Percentiles rank a stretch among this genome's conserved stretches.
phyloP scores from a whole-genome alignment of 768 basidiomycete genomes.

The Tubosaeta brunneosetosa region DNA sequence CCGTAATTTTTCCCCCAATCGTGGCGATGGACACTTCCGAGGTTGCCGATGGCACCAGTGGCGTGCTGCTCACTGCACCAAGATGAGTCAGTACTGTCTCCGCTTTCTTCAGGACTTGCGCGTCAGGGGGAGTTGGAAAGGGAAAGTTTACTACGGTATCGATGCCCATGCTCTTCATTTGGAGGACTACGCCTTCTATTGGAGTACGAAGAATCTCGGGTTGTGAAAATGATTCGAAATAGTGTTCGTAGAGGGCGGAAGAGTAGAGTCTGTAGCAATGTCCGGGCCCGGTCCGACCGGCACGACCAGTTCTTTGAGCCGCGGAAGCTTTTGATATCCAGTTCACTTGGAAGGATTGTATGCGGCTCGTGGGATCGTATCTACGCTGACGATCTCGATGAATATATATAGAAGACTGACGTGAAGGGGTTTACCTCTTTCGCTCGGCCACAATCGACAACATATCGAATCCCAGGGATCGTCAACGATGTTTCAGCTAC shows the following conservation, averaged over 20 bases:
- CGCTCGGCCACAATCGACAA: conserved; percentile 93
- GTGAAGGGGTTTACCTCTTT: conserved; percentile 64
- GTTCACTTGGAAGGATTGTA: conserved; percentile 87
- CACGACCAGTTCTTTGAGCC: conserved; percentile 90
- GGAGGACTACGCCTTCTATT: conserved; percentile 92
- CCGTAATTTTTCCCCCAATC: conserved; percentile 68
- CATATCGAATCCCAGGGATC: conserved; percentile 95
- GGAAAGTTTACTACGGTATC: conserved; percentile 96
- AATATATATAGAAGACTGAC: neutral
- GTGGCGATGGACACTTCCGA: conserved; percentile 17
- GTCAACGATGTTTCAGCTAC: conserved; percentile 96
- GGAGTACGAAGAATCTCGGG: conserved; percentile 96
- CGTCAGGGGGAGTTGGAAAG: conserved; percentile 94
- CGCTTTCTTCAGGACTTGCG: conserved; percentile 66
- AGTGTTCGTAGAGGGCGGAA: conserved; percentile 88
- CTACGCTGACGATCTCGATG: conserved; percentile 50
- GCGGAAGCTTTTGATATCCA: conserved; percentile 98
- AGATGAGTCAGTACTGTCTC: conserved; percentile 77
- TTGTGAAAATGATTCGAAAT: conserved; percentile 80
- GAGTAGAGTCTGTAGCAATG: conserved; percentile 98
- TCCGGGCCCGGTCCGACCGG: conserved; percentile 95
- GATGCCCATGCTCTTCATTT: conserved; percentile 99
- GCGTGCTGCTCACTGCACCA: conserved; percentile 61
- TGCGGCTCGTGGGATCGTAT: conserved; percentile 74
- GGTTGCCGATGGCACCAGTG: conserved; percentile 19